Base-by-base conservation (phyloP, 164 flowering plant genomes). In the Brasenia schreberi region DNA sequence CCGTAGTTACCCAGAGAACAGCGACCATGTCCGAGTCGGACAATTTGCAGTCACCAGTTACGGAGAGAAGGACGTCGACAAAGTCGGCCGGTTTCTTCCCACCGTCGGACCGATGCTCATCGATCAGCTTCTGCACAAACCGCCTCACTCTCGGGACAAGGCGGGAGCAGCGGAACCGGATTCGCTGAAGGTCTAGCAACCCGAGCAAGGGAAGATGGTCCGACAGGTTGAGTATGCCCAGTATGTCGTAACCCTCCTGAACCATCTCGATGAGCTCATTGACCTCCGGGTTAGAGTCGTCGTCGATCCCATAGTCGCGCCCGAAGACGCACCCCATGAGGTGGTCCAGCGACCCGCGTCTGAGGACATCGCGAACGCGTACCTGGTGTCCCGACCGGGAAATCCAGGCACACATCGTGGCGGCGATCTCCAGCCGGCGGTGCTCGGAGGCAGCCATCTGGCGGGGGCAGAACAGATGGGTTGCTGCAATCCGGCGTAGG, bases 1-100 rank as follows among this genome's bases (percentile, higher is more conserved):
- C 56, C 5, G 16, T 9, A 17, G 43, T 23, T 45, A 89, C 96
- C 96, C 96, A 89, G 42, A 87, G 84, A n/a, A 89, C 87, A 2
- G 96, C 89, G 53, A 84, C 71, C 84, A 85, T 80, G 18, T 89
- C 89, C 1, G 67, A 9, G 52, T 87, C 83, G 2, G 82, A 73
- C 2, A 49, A 49, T 60, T 76, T 75, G 39, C 81, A 85, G 4
- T 67, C 42, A 5, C 76, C 79, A 3, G 74, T 59, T 19, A 89
- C 65, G 9, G 80, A 72, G 18, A 87, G 77, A 69, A 89, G 64
- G 5, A 87, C 86, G 64, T 84, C 86, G 0, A 85, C 86, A 61
- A 89, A 87, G 59, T 83, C 87, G 5, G 42, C 33, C 62, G 18
- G 65, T 0, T 5, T 43, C 2, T 14, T n/a, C 7, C 42, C 53